Conservation (phyloP, 2,329 filamentous ascomycete species). For the Curvularia sp. region DNA sequence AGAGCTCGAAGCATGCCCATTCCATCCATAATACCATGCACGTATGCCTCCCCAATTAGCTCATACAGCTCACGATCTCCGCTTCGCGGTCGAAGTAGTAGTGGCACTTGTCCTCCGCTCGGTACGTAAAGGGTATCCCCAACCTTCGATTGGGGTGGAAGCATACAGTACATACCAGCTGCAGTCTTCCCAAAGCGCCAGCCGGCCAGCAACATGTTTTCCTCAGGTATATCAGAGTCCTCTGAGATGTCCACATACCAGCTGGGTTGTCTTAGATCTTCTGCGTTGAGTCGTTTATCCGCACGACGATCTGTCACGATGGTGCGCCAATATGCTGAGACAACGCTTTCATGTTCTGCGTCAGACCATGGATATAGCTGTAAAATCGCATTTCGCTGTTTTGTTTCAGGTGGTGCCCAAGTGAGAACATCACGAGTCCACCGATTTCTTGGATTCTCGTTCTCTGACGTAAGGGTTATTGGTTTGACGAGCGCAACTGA, state of each 20-base stretch:
- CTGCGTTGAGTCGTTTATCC: background rate
- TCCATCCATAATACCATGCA: background rate
- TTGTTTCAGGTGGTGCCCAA: background rate
- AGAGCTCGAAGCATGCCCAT: background rate
- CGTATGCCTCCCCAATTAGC: background rate
- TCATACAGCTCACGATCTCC: background rate
- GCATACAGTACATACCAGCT: background rate
- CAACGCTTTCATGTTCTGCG: background rate
- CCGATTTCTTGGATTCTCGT: background rate
- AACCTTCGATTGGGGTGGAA: conserved; percentile 1
- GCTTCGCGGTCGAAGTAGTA: background rate
- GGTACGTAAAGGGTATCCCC: background rate
- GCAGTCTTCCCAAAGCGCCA: conserved; percentile 1
- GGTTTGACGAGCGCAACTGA: background rate
- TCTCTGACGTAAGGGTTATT: background rate
- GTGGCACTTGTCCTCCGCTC: background rate
- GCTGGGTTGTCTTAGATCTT: background rate
- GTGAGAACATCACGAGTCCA: background rate
- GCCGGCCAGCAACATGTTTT: background rate
- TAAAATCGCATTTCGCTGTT: background rate
- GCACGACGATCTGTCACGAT: background rate
- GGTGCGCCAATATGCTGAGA: background rate
- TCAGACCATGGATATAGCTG: conserved; percentile 1
- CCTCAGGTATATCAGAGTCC: background rate
- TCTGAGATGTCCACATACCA: background rate